Evolutionary conservation across 2,329 filamentous ascomycete species (phyloP), one percentile per base, ranked within the genome.

Genomic region (Venturia aucupariae): DNA sequence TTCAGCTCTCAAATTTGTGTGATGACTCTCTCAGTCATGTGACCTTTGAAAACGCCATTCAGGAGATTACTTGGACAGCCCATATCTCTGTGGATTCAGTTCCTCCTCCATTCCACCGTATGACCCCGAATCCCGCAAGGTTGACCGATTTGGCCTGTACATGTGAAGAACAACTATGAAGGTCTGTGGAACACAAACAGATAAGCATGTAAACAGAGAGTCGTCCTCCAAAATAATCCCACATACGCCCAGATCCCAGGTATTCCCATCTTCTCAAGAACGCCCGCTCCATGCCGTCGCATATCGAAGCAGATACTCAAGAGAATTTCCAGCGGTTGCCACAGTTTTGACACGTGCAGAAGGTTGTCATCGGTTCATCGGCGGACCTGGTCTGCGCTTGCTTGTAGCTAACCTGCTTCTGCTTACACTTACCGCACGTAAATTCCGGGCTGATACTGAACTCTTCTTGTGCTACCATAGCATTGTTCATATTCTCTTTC

Each of bases 331-430:
- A 82, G 65, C 78, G 72, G 67, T 81, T 76, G 4, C 79, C 80
- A 66, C 80, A 82, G 66, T 78, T 76, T 68, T 76, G 79, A 72
- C 80, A 82, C 73, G 81, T 79, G 72, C 80, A 82, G 70, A 82
- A 82, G 0, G 81, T 82, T 57, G 81, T 83, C 79, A 83, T 82
- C 68, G 93, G 93, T 79, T 97, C 94, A 84, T 99, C 94, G 69
- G 94, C 94, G 79, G 86, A 90, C 68, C 94, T 84, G 19, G 94
- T 99, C 81, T 99, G 94, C 4, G 94, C 94, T 79, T 99, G 94
- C 60, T 86, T 91, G 78, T 99, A 99, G 76, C 89, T 92, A 73
- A 97, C 94, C 81, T 91, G 92, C 81, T 90, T 92, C 83, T 96
- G 84, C 71, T 90, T 90, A 78, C 94, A 99, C 76, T 92, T 92